Base-by-base conservation (phyloP, 1,284 basidiomycete genomes). In the Fomitiporia mediterranea region DNA sequence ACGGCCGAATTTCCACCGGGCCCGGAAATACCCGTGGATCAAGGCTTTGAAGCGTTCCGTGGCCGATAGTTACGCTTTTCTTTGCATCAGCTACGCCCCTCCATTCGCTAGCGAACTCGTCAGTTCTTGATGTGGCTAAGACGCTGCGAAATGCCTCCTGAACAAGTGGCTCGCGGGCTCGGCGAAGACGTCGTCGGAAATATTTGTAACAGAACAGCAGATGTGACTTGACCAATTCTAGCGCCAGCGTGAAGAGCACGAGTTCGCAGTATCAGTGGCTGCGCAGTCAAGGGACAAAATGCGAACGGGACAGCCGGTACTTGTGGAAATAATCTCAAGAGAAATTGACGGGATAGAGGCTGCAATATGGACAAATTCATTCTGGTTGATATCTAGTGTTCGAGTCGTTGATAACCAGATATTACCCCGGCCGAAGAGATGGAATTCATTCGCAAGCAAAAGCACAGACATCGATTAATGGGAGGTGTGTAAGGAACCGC, bases 161-260 rank as follows among this genome's bases (percentile, higher is more conserved):
- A 23, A 96, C 77, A 67, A 94, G 39, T 81, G 71, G 23, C 77
- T 76, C 1, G 93, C 90, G 2, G 94, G 94, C 68, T 98, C 94
- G 56, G 94, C 79, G 37, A 96, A 79, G 39, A 94, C 84, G 39
- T 97, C 89, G 64, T 93, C 88, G 30, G 85, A 80, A 59, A 94
- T 49, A 97, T 82, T 63, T 88, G 87, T 4, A 97, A 79, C 8
- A 98, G 82, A 9, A 93, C 89, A 60, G 89, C 84, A 3, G 82
- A 76, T 0, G 93, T 95, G 30, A 96, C 93, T 53, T 94, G 84
- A 7, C 95, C 94, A 49, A 98, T 88, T 2, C 94, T 94, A 13
- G 93, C 88, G 13, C 88, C 94, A 52, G 94, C 91, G 65, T 98
- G 94, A 13, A 98, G 78, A 0, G 89, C 92, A 34, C 91, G 82